Base-by-base conservation (phyloP, 208 protist genomes). In the Leishmania braziliensis region DNA sequence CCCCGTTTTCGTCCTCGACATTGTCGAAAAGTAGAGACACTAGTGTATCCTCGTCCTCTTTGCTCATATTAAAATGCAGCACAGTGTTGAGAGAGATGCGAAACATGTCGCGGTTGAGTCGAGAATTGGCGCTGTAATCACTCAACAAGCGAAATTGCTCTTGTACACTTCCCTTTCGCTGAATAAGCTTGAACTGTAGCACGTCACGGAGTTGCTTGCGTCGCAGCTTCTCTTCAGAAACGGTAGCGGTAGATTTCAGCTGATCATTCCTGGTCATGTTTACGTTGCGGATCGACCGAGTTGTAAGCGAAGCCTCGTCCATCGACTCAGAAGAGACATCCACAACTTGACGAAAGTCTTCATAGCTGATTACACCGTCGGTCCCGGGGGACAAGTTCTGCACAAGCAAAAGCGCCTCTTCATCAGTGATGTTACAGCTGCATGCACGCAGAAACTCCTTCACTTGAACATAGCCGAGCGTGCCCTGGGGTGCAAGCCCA, bases 1-100 rank as follows among this genome's bases (percentile, higher is more conserved):
- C 91, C 43, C 90, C 90, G 62, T 96, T 93, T 63, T 86, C 91
- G 69, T 97, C 93, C 75, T 91, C 90, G 9, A 91, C 87, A 29
- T 90, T 88, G 69, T 97, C 95, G 85, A 98, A 98, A 39, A 98
- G 86, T 69, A 97, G 89, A 23, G 86, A 87, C 12, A 97, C 92
- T 56, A 97, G 80, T 79, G 92, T 93, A 63, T 97, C 87, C 77
- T 96, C 91, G 76, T 97, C 93, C 16, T 60, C 78, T 74, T 93
- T 86, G 56, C 79, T 83, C 73, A 97, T 85, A 78, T 95, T 96
- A 81, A 95, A 95, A 79, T 98, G 93, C 84, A 98, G 82, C 23
- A 97, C 83, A 50, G 93, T 82, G 75, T 95, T 94, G 5, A 97
- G 87, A 23, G 92, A 95, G 29, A 70, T 78, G 5, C 93, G 86